Conservation (phyloP, 2,329 filamentous ascomycete genomes). For the Pleomassaria siparia region DNA sequence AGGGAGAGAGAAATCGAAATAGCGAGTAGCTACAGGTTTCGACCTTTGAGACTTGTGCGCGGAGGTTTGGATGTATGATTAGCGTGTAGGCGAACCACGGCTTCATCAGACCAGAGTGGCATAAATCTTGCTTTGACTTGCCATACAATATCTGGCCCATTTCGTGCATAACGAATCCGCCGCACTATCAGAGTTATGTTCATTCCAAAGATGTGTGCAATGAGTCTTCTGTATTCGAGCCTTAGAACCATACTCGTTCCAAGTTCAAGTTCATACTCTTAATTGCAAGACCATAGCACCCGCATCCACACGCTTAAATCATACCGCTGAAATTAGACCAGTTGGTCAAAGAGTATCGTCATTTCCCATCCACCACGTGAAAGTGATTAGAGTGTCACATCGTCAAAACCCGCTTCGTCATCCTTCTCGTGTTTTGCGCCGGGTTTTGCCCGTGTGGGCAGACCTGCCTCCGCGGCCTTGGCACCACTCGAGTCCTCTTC, state of each 20-base stretch:
- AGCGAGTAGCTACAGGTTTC: too few relatives aligned
- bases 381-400: slow-evolving; percentile 29
- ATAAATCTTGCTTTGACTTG: too few relatives aligned
- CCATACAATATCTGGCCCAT: too few relatives aligned
- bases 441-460: slow-evolving; percentile 31
- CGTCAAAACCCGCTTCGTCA: slow-evolving; percentile 37
- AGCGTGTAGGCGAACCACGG: too few relatives aligned
- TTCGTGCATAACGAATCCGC: too few relatives aligned
- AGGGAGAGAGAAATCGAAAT: too few relatives aligned
- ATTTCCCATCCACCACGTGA: neutral
- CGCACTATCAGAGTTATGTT: too few relatives aligned
- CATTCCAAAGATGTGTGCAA: too few relatives aligned
- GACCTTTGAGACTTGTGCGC: too few relatives aligned
- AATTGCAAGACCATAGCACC: neutral
- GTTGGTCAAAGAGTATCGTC: neutral
- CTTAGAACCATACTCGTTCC: neutral
- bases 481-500: slow-evolving; percentile 16
- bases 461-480: slow-evolving; percentile 30
- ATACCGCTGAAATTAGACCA: neutral
- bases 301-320: neutral
- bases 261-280: neutral
- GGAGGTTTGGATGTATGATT: too few relatives aligned
- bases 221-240: too few relatives aligned
- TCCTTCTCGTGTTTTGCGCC: slow-evolving; percentile 33
- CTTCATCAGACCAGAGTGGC: too few relatives aligned